Conservation (phyloP, 371 early-diverging fungal species). For the Umbelopsis sp. region DNA sequence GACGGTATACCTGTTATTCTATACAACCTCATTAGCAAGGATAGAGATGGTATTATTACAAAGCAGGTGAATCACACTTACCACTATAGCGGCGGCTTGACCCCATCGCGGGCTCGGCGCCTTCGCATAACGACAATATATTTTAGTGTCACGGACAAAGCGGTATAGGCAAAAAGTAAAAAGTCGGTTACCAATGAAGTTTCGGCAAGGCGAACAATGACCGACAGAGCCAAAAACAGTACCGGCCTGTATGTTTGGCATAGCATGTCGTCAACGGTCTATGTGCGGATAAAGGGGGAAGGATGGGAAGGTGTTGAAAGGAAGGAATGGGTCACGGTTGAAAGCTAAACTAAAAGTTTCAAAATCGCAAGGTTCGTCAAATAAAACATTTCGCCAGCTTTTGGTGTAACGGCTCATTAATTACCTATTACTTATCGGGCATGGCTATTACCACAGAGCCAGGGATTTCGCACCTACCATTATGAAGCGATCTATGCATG, state of each 20-base stretch:
- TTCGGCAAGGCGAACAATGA: neutral
- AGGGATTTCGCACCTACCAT: too few species aligned
- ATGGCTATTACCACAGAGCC: too few species aligned
- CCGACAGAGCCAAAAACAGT: slow-evolving; percentile 9
- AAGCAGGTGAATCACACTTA: neutral
- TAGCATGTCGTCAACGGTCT: neutral
- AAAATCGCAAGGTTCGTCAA: neutral
- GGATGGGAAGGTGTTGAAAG: slow-evolving; percentile 1
- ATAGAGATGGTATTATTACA: neutral
- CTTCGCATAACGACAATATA: neutral
- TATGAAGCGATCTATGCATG: too few species aligned
- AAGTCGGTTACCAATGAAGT: neutral
- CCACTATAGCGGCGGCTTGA: slow-evolving; percentile 16
- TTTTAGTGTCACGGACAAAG: neutral
- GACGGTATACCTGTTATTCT: slow-evolving; percentile 1
- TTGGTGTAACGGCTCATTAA: neutral
- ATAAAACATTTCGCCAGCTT: neutral
- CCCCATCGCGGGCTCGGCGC: slow-evolving; percentile 21
- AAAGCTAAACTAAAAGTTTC: neutral
- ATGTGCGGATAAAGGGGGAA: neutral
- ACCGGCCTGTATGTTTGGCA: slow-evolving; percentile 6
- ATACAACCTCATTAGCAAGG: neutral
- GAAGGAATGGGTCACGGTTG: neutral
- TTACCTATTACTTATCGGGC: too few species aligned
- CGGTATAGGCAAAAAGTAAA: neutral